phyloP scores from a whole-genome alignment of 768 basidiomycete species.

The Phaeotremella fagi region DNA sequence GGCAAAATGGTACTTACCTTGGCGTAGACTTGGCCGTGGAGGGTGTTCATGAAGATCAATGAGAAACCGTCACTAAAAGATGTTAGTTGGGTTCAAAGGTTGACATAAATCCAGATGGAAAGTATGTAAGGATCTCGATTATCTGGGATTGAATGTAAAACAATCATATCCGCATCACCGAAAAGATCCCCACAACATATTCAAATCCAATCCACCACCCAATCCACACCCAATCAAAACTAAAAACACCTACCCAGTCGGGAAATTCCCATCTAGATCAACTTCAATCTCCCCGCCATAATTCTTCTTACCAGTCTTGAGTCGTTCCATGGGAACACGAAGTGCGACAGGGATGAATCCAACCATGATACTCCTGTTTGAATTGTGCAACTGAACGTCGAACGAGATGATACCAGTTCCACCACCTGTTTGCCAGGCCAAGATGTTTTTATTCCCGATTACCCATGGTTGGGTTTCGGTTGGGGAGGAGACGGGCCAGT shows the following conservation, averaged over 20 bases:
- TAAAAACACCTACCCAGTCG: slow-evolving; percentile 28
- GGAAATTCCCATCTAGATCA: slow-evolving; percentile 28
- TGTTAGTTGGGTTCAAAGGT: not conserved
- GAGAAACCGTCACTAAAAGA: slow-evolving; percentile 34
- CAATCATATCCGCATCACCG: too few relatives aligned
- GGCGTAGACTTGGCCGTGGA: slow-evolving; percentile 40
- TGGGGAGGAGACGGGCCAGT: slow-evolving; percentile 43
- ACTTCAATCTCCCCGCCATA: slow-evolving; percentile 45
- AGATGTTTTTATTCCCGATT: slow-evolving; percentile 37
- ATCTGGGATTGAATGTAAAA: too few relatives aligned
- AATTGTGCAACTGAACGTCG: slow-evolving; percentile 46
- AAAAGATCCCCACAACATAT: too few relatives aligned
- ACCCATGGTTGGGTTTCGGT: slow-evolving; percentile 37
- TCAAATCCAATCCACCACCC: too few relatives aligned
- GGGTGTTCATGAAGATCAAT: slow-evolving; percentile 46
- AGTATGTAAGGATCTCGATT: too few relatives aligned
- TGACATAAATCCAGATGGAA: not conserved
- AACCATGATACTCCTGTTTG: slow-evolving; percentile 36
- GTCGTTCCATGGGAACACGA: slow-evolving; percentile 41
- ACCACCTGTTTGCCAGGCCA: slow-evolving; percentile 43
- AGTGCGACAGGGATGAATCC: slow-evolving; percentile 43
- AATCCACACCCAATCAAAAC: not conserved
- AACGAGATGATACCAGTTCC: slow-evolving; percentile 43
- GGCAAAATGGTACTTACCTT: slow-evolving; percentile 14
- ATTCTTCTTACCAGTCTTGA: slow-evolving; percentile 34